phyloP scores from a whole-genome alignment of 2,329 filamentous ascomycete genomes.

The Teratosphaeria epicoccoides region DNA sequence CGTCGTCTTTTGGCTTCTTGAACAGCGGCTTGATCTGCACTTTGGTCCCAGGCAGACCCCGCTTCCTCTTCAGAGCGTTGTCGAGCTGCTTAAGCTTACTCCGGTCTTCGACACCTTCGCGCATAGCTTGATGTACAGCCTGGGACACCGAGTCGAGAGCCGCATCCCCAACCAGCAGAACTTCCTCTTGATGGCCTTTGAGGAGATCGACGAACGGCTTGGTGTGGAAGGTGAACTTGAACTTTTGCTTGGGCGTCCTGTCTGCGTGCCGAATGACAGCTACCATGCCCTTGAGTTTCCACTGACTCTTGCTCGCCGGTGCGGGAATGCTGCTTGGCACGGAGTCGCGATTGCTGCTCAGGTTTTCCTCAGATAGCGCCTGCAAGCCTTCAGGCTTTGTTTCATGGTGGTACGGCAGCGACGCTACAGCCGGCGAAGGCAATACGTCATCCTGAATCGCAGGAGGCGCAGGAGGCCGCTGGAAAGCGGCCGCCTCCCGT shows the following conservation, averaged over 20 bases:
- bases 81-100: conserved; percentile 77
- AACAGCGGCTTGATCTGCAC: conserved; percentile 99
- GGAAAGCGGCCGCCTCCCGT: conserved; percentile 7
- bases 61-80: conserved; percentile 84
- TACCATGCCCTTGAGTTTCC: conserved; percentile 97
- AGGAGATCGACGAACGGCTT: conserved; percentile 91
- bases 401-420: background rate
- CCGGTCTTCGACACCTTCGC: conserved; percentile 70
- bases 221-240: conserved; percentile 98
- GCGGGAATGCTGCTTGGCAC: conserved; percentile 31
- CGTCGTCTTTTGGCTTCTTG: conserved; percentile 56
- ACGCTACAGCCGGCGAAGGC: conserved; percentile 20
- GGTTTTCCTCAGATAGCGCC: conserved; percentile 2
- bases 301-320: conserved; percentile 70
- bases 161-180: conserved; percentile 82
- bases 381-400: background rate
- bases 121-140: conserved; percentile 71
- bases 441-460: conserved; percentile 14
- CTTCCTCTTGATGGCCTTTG: conserved; percentile 92
- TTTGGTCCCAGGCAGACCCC: conserved; percentile 88
- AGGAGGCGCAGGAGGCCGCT: conserved; percentile 10
- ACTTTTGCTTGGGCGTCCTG: conserved; percentile 96
- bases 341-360: conserved; percentile 2
- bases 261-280: conserved; percentile 94
- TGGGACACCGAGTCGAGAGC: conserved; percentile 80